Percentiles rank a stretch among this genome's conserved stretches.
Evolutionary conservation across 176 grass and related monocot species (phyloP).

Genomic region (Oryza australiensis): DNA sequence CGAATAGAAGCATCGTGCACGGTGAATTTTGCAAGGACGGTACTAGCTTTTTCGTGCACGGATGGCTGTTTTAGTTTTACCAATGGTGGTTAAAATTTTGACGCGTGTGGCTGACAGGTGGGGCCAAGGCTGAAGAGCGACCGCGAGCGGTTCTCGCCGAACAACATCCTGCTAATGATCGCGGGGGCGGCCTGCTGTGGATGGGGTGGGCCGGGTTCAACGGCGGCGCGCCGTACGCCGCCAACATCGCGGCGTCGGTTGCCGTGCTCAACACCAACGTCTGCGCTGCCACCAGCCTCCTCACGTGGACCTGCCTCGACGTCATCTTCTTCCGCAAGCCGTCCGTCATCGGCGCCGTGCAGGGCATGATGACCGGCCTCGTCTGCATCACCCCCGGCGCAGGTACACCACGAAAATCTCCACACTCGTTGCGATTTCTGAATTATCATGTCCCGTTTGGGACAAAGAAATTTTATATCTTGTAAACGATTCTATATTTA

Average conservation of each 20-base stretch:
- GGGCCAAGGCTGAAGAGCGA: conserved; percentile 68
- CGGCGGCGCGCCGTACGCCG: conserved; percentile 70
- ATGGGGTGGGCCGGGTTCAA: conserved; percentile 82
- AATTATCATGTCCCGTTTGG: neutral
- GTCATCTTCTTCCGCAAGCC: conserved; percentile 74
- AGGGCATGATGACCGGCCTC: conserved; percentile 92
- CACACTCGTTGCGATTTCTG: neutral
- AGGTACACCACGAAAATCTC: conserved; percentile 35
- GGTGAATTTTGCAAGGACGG: neutral
- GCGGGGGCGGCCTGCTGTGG: conserved; percentile 70
- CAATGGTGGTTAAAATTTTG: neutral
- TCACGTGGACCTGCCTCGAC: conserved; percentile 84
- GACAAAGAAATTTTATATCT: neutral
- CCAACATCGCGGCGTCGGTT: conserved; percentile 66
- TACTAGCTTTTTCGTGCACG: neutral
- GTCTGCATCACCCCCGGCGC: conserved; percentile 90
- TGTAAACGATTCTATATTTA: no score
- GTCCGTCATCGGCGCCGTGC: conserved; percentile 79
- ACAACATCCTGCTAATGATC: conserved; percentile 82
- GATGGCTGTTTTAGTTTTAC: neutral
- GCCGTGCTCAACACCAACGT: conserved; percentile 90
- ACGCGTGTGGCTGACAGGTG: conserved; percentile 40
- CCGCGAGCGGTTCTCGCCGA: conserved; percentile 63
- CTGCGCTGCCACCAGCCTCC: conserved; percentile 75
- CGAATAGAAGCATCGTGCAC: no score